Base-by-base conservation (phyloP, 768 basidiomycete species). In the Antrodiella citrinella region DNA sequence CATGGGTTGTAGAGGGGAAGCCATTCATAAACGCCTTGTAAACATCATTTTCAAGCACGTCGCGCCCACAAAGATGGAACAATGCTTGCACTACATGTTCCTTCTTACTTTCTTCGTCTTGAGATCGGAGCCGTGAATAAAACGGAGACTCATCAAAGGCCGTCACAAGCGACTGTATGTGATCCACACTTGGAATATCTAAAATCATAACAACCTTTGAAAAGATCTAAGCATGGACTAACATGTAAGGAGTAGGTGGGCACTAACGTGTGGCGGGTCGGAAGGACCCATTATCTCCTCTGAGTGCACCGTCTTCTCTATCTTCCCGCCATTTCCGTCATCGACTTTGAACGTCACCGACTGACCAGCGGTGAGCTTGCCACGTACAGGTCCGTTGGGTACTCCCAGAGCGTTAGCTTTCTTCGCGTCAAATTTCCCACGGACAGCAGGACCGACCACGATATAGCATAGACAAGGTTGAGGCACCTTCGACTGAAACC, bases 21-120 rank as follows among this genome's bases (percentile, higher is more conserved):
- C 71, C 69, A 23, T 70, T 64, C 81, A 94, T 84, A 69, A 95
- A 91, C 1, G 68, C 60, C 53, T 75, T 73, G 64, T 94, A 95
- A 46, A 75, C 67, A 30, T 71, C 62, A 57, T 93, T 80, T 59
- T 83, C 80, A 26, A 90, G 62, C 7, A 96, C 87, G 11, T 70
- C 76, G 0, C 76, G 68, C 0, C 89, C 87, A 54, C 84, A 78
- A 3, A 89, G 66, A 60, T 95, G 91, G 57, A 85, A 85, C 43
- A 84, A 69, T 15, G 71, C 71, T 26, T 75, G 73, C 19, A 85
- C 69, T 12, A 62, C 66, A 51, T 75, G 69, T 20, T 77, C 70
- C 51, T 72, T 64, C 2, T 62, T 59, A 39, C 71, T 63, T 45
- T 71, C 62, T 23, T 68, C 66, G 19, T 62, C 58, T 44, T 71